A percentile compares a stretch with the other conserved stretches of the same genome.
Evolutionary conservation across 2,329 filamentous ascomycete genomes (phyloP).

Genomic region (Tetracladium maxilliforme): DNA sequence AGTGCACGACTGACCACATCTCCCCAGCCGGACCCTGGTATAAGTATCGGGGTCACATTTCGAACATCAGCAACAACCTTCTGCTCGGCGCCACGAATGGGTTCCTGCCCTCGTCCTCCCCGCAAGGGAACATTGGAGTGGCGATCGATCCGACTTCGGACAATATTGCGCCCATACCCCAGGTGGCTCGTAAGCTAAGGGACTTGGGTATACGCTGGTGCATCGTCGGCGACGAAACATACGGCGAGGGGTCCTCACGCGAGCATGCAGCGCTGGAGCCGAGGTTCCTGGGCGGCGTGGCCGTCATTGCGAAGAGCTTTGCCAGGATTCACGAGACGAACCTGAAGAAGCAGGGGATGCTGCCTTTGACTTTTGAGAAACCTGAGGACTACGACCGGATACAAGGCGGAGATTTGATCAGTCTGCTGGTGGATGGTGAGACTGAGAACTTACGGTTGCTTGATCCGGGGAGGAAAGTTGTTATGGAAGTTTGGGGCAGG

Average conservation of each 20-base stretch:
- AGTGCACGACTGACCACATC: conserved; percentile 23
- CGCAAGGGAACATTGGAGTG: conserved; percentile 11
- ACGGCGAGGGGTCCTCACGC: conserved; percentile 12
- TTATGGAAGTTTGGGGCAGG: background rate
- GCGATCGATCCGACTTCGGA: conserved; percentile 9
- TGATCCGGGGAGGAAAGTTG: background rate
- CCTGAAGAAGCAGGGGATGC: conserved; percentile 15
- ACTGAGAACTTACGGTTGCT: too few relatives aligned
- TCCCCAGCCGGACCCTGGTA: conserved; percentile 22
- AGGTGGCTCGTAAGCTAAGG: conserved; percentile 12
- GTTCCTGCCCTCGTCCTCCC: conserved; percentile 11
- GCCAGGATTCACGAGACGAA: conserved; percentile 15
- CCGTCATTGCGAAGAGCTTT: conserved; percentile 12
- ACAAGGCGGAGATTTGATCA: background rate
- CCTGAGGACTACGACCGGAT: conserved; percentile 5
- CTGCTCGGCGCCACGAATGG: conserved; percentile 17
- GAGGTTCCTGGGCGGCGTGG: conserved; percentile 10
- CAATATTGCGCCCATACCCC: conserved; percentile 10
- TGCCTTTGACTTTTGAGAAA: conserved; percentile 11
- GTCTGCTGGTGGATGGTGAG: background rate
- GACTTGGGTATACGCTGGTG: conserved; percentile 11
- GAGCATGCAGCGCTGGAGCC: conserved; percentile 14
- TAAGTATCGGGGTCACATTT: conserved; percentile 21
- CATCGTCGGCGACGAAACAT: conserved; percentile 17
- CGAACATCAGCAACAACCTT: conserved; percentile 21